phyloP scores from a whole-genome alignment of 441 rosid species.

The Isatis lusitanica region DNA sequence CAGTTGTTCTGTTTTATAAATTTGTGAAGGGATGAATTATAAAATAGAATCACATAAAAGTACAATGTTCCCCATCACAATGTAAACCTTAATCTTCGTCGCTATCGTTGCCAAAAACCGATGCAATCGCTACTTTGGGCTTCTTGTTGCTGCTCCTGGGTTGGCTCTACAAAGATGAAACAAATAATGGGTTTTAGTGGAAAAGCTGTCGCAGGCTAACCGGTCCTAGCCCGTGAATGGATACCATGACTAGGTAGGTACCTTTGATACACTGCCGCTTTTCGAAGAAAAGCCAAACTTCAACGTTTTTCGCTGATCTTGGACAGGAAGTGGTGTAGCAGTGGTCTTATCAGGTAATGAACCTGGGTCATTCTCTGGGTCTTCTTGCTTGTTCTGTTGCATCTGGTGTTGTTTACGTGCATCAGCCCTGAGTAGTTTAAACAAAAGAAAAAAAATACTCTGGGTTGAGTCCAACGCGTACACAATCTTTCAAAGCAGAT shows the following conservation, averaged over 20 bases:
- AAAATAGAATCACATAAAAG: background rate
- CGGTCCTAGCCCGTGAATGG: background rate
- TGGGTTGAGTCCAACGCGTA: background rate
- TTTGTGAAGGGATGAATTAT: background rate
- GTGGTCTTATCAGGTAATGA: conserved; percentile 34
- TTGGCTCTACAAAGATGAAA: conserved; percentile 45
- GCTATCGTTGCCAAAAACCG: conserved; percentile 73
- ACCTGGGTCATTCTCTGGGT: conserved; percentile 44
- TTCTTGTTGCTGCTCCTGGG: conserved; percentile 51
- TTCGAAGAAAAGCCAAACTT: conserved; percentile 89
- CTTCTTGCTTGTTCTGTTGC: conserved; percentile 55
- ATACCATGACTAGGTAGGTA: conserved; percentile 12
- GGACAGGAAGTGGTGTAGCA: conserved; percentile 59
- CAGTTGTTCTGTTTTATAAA: background rate
- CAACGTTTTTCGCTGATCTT: conserved; percentile 73
- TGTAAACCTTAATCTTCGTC: conserved; percentile 54
- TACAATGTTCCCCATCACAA: conserved; percentile 2
- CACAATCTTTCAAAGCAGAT: background rate
- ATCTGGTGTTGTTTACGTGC: conserved; percentile 63
- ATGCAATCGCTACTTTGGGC: conserved; percentile 60
- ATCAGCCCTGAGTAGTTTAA: conserved; percentile 56
- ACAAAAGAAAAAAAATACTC: background rate
- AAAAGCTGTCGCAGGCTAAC: background rate
- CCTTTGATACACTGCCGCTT: conserved; percentile 61
- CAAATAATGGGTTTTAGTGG: background rate